phyloP scores from a whole-genome alignment of 257 asterid species.

The Solanum lycopersicoides region DNA sequence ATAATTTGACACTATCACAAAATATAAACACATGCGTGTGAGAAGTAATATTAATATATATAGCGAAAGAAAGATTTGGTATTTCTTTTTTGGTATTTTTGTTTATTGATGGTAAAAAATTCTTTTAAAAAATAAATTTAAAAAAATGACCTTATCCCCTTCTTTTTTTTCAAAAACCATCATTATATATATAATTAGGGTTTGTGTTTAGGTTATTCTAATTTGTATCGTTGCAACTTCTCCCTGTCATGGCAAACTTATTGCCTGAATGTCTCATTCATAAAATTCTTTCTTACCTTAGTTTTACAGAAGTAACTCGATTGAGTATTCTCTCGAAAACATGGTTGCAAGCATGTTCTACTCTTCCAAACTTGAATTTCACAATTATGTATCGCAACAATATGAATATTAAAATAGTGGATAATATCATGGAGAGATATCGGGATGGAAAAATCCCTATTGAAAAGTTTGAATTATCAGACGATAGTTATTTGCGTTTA shows the following conservation, averaged over 20 bases:
- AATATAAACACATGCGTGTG: no score
- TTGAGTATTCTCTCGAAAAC: neutral
- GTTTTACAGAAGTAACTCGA: neutral
- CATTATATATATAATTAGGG: neutral
- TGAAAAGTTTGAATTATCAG: neutral
- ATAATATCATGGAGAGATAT: neutral
- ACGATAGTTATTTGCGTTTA: neutral
- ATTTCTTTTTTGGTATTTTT: no score
- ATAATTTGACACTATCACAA: neutral
- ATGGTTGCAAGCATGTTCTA: neutral
- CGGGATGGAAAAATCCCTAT: neutral
- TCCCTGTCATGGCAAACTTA: neutral
- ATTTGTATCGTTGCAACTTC: neutral
- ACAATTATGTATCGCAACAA: neutral
- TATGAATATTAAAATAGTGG: neutral
- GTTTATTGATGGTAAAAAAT: no score
- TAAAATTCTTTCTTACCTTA: neutral
- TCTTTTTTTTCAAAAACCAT: no score
- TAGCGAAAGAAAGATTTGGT: no score
- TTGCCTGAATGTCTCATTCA: neutral
- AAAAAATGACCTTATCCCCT: no score
- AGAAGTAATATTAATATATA: neutral
- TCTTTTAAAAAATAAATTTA: no score
- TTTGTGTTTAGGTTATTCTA: neutral
- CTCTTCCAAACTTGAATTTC: neutral